Percentiles rank a stretch among this genome's conserved stretches.
Conservation (phyloP, 2,329 filamentous ascomycete species). For the Phialocephala sp. region DNA sequence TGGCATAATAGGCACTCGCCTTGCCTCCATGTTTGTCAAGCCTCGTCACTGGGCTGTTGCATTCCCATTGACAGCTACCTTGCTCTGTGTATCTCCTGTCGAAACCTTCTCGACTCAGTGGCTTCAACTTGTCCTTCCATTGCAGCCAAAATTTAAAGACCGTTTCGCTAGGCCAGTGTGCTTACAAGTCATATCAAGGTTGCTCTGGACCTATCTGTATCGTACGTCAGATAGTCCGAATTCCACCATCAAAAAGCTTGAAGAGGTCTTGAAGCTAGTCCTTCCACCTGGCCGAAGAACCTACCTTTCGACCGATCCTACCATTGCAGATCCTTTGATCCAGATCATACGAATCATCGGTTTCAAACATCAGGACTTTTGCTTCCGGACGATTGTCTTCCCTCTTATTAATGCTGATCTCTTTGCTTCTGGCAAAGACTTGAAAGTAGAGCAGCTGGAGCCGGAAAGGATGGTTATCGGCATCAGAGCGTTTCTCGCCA, state of each 20-base stretch:
- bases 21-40: conserved; percentile 86
- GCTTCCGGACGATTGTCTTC: conserved; percentile 92
- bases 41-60: conserved; percentile 90
- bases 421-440: conserved; percentile 69
- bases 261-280: conserved; percentile 86
- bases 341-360: conserved; percentile 95
- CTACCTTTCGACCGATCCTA: conserved; percentile 80
- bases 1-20: conserved; percentile 75
- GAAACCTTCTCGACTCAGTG: conserved; percentile 87
- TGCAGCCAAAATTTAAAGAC: conserved; percentile 86
- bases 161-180: conserved; percentile 77
- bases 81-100: conserved; percentile 85
- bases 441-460: conserved; percentile 84
- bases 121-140: conserved; percentile 77
- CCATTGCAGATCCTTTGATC: conserved; percentile 88
- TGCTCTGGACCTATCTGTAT: conserved; percentile 95
- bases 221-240: conserved; percentile 75
- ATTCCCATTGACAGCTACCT: conserved; percentile 84
- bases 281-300: conserved; percentile 81
- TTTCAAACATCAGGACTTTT: conserved; percentile 91
- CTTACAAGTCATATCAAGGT: conserved; percentile 85
- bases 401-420: conserved; percentile 91
- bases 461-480: conserved; percentile 98
- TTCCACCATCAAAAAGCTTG: conserved; percentile 76
- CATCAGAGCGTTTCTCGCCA: conserved; percentile 89